Base-by-base conservation (phyloP, 1,284 basidiomycete genomes). In the Mycena sp. region DNA sequence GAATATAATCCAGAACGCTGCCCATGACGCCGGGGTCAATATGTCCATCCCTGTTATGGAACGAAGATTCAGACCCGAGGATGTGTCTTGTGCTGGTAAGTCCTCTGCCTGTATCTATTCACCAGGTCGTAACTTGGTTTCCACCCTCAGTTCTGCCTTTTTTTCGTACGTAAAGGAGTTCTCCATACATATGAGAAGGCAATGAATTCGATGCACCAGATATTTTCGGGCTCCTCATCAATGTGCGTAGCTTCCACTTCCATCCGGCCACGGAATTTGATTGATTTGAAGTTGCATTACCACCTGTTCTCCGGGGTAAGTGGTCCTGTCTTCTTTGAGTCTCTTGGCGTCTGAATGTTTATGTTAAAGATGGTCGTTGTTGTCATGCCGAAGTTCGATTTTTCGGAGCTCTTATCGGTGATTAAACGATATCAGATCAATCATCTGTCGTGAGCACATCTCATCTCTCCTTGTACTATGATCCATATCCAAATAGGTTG, bases 341-440 rank as follows among this genome's bases (percentile, higher is more conserved):
- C n/a, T n/a, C n/a, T n/a, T n/a, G n/a, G n/a, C n/a, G n/a, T n/a
- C n/a, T n/a, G n/a, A 19, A n/a, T 26, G 41, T 40, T 28, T 9
- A 19, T 38, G 10, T 7, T 9, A 17, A 41, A 54, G 50, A 54
- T 46, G 50, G 46, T 30, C 6, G 45, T 44, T 43, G 53, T 57
- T 14, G 19, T 62, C 29, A 17, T 52, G 49, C 54, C 61, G 25
- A 44, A 57, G 40, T 62, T 56, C 48, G 40, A 57, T 17, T 62
- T 62, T 17, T 26, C 6, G 17, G 45, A 37, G n/a, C 45, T 35
- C 19, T 38, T 56, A 16, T 25, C 44, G 5, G 32, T 38, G 4
- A 56, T 62, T 10, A 50, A 62, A 29, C 19, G 25, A 14, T 56
- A 56, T 25, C 45, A 32, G 16, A 43, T 61, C 19, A 61, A 43